phyloP scores from a whole-genome alignment of 352 stramenopile species.

The Phytophthora pseudosyringae region DNA sequence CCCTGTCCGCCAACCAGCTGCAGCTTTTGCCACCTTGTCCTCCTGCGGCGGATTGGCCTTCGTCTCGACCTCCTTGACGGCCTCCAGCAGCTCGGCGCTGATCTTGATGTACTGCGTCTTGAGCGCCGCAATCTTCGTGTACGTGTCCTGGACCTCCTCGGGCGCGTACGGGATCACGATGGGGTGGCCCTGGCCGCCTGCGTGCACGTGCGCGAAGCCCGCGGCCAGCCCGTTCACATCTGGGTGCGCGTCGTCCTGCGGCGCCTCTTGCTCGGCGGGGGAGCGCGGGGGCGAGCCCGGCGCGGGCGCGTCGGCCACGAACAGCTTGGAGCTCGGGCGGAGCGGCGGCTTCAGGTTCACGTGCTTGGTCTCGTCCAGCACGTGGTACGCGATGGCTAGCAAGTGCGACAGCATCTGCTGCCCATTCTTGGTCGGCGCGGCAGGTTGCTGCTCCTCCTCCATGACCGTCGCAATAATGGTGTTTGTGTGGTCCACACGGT shows the following conservation, averaged over 20 bases:
- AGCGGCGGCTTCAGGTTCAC: slow-evolving; percentile 87
- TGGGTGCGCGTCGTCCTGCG: slow-evolving; percentile 47
- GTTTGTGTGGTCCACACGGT: neutral
- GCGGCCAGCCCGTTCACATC: slow-evolving; percentile 59
- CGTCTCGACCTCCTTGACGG: slow-evolving; percentile 59
- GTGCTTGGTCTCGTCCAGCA: slow-evolving; percentile 84
- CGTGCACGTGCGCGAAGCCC: slow-evolving; percentile 41
- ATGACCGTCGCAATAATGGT: neutral
- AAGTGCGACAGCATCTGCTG: slow-evolving; percentile 71
- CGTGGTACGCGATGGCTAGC: slow-evolving; percentile 75
- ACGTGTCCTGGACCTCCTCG: slow-evolving; percentile 89
- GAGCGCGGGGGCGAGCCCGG: slow-evolving; percentile 39
- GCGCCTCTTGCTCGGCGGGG: slow-evolving; percentile 38
- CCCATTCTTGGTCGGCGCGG: slow-evolving; percentile 43
- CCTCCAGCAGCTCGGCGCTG: slow-evolving; percentile 64
- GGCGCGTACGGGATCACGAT: slow-evolving; percentile 73
- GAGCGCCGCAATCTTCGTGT: slow-evolving; percentile 79
- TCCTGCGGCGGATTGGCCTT: slow-evolving; percentile 25
- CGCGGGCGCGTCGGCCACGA: slow-evolving; percentile 53
- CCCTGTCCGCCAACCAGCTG: neutral
- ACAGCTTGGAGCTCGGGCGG: slow-evolving; percentile 79
- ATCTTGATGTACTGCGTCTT: slow-evolving; percentile 85
- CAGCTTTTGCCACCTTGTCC: slow-evolving; percentile 28
- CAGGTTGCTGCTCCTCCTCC: slow-evolving; percentile 27
- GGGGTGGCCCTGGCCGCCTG: slow-evolving; percentile 34